Percentiles rank a stretch among this genome's conserved stretches.
These are phyloP conservation scores for Dillenia suffruticosa DNA, from an alignment of 164 flowering plant species.

Conservation along the genomic window DNA sequence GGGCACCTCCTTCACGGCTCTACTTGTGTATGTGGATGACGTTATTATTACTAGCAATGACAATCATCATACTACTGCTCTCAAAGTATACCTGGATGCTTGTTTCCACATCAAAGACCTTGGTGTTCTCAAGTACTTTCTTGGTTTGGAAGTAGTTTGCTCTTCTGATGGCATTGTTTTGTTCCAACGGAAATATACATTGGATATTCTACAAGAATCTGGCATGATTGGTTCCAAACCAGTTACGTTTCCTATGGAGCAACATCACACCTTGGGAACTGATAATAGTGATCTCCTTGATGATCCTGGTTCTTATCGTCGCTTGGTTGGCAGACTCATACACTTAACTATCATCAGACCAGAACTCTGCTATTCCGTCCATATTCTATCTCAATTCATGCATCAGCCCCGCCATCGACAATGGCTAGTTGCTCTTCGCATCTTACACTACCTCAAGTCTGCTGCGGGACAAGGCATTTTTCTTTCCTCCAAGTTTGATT, in stretches of 20 bases:
- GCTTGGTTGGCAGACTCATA: neutral
- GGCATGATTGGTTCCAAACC: too few relatives aligned
- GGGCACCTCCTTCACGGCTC: too few relatives aligned
- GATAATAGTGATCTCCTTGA: too few relatives aligned
- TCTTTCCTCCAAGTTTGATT: too few relatives aligned
- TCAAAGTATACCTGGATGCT: neutral
- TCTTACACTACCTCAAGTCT: too few relatives aligned
- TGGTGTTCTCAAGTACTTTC: neutral
- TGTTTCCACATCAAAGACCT: constrained; percentile 1
- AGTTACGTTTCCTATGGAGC: too few relatives aligned
- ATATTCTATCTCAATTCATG: constrained; percentile 5
- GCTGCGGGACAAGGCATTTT: too few relatives aligned
- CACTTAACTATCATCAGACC: neutral
- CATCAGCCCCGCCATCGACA: neutral
- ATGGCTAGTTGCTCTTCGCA: neutral
- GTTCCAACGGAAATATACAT: neutral
- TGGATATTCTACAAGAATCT: neutral
- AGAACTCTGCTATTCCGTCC: neutral
- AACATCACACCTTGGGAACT: too few relatives aligned
- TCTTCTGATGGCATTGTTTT: neutral
- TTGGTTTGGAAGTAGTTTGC: too few relatives aligned
- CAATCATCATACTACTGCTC: neutral
- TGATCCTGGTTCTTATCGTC: neutral
- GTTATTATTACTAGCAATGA: neutral
- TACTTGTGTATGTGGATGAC: neutral